Base-by-base conservation (phyloP, 495 filamentous ascomycete species). In the Cercophora newfieldiana region DNA sequence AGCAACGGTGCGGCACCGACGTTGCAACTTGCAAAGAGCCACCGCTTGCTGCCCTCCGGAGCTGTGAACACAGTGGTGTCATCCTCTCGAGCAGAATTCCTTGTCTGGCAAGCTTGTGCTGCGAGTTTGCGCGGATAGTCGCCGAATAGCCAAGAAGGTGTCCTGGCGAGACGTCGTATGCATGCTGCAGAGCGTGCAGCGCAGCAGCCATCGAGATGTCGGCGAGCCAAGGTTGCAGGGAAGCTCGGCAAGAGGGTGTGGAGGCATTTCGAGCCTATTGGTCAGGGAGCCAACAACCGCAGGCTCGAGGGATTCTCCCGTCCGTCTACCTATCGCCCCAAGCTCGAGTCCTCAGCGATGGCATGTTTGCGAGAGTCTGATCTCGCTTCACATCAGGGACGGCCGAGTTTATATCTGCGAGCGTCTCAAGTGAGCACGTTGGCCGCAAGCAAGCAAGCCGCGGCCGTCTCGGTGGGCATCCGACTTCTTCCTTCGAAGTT, bases 201-300 rank as follows among this genome's bases (percentile, higher is more conserved):
- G 61, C 61, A 63, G 61, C 68, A 66, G 19, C 54, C 66, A 66
- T 67, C 62, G 69, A 55, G 68, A 74, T 68, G 62, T 48, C 64
- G 59, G 56, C 66, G 56, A 66, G 63, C 26, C 57, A 64, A 56
- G 70, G 51, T 69, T 63, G 50, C 71, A 69, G 49, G 65, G 63
- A 44, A 65, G 61, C 29, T 24, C 66, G 59, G 63, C 62, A 68
- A 68, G 66, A 68, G 69, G 69, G 66, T 71, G 69, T 63, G 66
- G 66, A 63, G 63, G 53, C 26, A 58, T 37, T 53, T 59, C 18
- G 24, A 51, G 59, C 59, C 67, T 58, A 74, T 74, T 72, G 69
- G 72, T 29, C 68, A 61, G 25, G n/a, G n/a, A 14, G 53, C 33
- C 63, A 65, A 24, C 53, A 26, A 22, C 47, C 63, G 37, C 53